A percentile compares a stretch with the other conserved stretches of the same genome.
These are phyloP conservation scores for Sonneratia caseolaris DNA, from an alignment of 345 rosid genomes.

Conservation along the genomic window DNA sequence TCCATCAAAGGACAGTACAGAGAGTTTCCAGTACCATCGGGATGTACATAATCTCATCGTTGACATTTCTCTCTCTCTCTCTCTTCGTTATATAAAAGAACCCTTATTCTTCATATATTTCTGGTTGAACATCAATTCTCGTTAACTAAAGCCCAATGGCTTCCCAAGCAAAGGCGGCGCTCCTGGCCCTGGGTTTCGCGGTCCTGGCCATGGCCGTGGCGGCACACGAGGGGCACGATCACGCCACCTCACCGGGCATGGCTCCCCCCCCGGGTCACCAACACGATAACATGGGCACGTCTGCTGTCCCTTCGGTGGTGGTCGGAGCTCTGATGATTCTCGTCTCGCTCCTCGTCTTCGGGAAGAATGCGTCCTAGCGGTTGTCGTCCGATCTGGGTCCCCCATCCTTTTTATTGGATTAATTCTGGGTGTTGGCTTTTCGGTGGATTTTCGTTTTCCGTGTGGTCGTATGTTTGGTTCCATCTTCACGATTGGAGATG, in stretches of 20 bases:
- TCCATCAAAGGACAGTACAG: too few species aligned
- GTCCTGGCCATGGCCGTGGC: conserved; percentile 1
- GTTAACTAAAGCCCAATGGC: background rate
- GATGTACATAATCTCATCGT: too few species aligned
- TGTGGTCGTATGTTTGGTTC: too few species aligned
- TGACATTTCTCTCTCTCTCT: too few species aligned
- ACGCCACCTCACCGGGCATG: conserved; percentile 13
- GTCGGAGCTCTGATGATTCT: conserved; percentile 15
- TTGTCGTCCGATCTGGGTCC: too few species aligned
- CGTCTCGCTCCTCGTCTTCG: conserved; percentile 6
- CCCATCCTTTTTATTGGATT: background rate
- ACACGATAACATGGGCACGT: background rate
- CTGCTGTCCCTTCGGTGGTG: conserved; percentile 14
- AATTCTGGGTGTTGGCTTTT: background rate
- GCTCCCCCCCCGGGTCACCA: conserved; percentile 5
- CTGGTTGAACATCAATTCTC: too few species aligned
- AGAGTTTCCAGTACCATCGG: too few species aligned
- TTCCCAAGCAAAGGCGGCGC: background rate
- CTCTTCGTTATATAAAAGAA: too few species aligned
- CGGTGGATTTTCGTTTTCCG: background rate
- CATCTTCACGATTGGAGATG: too few species aligned
- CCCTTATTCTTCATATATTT: too few species aligned
- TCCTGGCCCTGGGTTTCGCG: background rate
- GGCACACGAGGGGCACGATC: conserved; percentile 4
- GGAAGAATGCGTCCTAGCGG: background rate